phyloP scores from a whole-genome alignment of 2,329 filamentous ascomycete species.

The Trichoderma atroviride region DNA sequence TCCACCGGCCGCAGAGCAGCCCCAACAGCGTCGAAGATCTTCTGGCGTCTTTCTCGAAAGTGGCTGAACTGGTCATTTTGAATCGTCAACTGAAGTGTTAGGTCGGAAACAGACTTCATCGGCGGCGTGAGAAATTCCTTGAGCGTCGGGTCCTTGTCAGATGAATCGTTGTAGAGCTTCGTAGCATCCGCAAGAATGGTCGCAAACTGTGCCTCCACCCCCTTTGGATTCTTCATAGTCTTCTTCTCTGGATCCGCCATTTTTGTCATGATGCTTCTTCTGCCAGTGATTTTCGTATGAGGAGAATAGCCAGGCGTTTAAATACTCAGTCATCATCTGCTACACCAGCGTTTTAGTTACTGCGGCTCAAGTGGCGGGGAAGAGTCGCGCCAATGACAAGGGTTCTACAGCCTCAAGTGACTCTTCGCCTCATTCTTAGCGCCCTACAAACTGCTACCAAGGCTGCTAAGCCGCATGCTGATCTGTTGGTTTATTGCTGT shows the following conservation, averaged over 20 bases:
- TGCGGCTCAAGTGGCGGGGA: constrained; percentile 4
- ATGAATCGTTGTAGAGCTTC: constrained; percentile 38
- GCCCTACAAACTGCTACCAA: neutral
- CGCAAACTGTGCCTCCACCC: constrained; percentile 31
- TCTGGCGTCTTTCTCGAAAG: constrained; percentile 43
- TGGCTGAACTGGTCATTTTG: constrained; percentile 43
- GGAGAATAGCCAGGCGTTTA: neutral
- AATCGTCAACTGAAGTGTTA: constrained; percentile 38
- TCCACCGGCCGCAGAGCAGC: constrained; percentile 44
- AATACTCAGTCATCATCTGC: neutral
- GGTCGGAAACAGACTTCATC: constrained; percentile 39
- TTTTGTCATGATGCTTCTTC: constrained; percentile 5
- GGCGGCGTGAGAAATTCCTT: constrained; percentile 40
- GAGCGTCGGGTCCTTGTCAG: constrained; percentile 33
- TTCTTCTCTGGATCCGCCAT: constrained; percentile 18
- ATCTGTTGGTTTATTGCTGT: neutral
- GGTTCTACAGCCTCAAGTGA: constrained; percentile 14
- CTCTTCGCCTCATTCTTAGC: constrained; percentile 16
- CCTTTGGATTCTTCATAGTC: neutral
- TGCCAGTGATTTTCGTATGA: neutral
- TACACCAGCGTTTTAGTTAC: neutral
- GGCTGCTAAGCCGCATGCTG: constrained; percentile 7
- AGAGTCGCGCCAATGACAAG: neutral
- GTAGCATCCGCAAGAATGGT: constrained; percentile 42
- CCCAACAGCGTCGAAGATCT: constrained; percentile 40